Conservation (phyloP, 2,329 filamentous ascomycete species). For the Sporothrix dimorphospora region DNA sequence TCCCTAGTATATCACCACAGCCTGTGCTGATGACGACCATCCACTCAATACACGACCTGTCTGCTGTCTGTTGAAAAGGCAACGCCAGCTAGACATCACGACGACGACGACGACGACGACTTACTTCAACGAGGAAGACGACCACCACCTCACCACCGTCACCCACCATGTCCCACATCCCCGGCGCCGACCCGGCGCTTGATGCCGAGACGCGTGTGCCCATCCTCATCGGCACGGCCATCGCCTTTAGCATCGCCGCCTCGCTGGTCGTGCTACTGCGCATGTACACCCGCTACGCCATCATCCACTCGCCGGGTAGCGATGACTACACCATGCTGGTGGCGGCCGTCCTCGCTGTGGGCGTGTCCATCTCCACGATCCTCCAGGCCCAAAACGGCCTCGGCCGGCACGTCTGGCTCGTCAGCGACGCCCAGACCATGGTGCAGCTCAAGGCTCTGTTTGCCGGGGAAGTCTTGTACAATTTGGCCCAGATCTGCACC, state of each 20-base stretch:
- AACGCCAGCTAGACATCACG: neutral
- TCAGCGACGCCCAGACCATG: conserved; percentile 31
- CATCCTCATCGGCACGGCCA: conserved; percentile 36
- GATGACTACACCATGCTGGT: conserved; percentile 39
- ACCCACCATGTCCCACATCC: neutral
- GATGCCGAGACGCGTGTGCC: conserved; percentile 38
- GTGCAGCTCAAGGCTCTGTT: conserved; percentile 40
- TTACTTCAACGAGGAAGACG: neutral
- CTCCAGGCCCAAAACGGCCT: conserved; percentile 37
- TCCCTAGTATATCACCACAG: neutral
- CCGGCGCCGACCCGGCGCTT: conserved; percentile 34
- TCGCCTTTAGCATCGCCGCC: conserved; percentile 36
- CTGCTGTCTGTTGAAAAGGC: conserved; percentile 11
- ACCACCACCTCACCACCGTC: neutral
- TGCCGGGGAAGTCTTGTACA: conserved; percentile 43
- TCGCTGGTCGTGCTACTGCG: conserved; percentile 37
- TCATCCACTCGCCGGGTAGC: conserved; percentile 36
- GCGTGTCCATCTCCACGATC: conserved; percentile 34
- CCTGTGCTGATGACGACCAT: neutral
- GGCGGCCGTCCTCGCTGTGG: conserved; percentile 37
- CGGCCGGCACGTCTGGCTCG: conserved; percentile 37
- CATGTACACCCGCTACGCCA: conserved; percentile 38
- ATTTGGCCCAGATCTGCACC: conserved; percentile 40
- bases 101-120: neutral
- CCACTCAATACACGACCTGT: neutral